Conservation (phyloP, 2,329 filamentous ascomycete genomes). For the Microcyclospora tardicrescens region DNA sequence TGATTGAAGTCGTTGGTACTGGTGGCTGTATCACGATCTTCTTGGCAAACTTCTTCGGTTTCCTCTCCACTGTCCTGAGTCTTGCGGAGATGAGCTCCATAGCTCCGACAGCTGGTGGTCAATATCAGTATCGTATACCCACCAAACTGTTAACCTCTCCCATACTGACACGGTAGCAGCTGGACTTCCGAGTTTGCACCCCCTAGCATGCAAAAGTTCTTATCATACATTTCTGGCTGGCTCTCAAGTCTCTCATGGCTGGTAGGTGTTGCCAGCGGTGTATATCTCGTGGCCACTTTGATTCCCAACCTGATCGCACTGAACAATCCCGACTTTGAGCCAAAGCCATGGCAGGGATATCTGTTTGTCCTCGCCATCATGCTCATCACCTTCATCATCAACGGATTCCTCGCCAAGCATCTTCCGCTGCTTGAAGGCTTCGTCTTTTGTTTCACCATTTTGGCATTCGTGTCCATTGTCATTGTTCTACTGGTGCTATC, state of each 20-base stretch:
- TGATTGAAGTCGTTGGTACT: constrained; percentile 7
- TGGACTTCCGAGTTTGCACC: constrained; percentile 18
- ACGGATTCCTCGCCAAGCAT: constrained; percentile 7
- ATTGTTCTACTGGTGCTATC: constrained; percentile 4
- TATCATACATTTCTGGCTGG: constrained; percentile 18
- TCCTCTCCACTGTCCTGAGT: constrained; percentile 5
- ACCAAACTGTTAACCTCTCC: not conserved
- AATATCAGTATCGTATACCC: constrained; percentile 32
- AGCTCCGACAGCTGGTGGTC: constrained; percentile 42
- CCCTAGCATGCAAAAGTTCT: constrained; percentile 11
- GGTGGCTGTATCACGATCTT: constrained; percentile 12
- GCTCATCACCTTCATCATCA: constrained; percentile 5
- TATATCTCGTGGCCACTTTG: constrained; percentile 28
- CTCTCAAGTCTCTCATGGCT: constrained; percentile 26
- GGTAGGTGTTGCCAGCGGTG: constrained; percentile 29
- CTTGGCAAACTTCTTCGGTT: constrained; percentile 6
- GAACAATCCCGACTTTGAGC: constrained; percentile 1
- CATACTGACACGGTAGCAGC: not conserved
- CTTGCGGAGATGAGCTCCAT: constrained; percentile 39
- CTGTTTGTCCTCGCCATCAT: constrained; percentile 1
- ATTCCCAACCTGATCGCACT: constrained; percentile 5
- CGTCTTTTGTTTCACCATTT: constrained; percentile 9
- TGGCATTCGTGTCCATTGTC: constrained; percentile 11
- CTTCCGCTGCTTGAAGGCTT: constrained; percentile 12
- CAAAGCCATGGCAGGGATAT: constrained; percentile 1